Percentiles rank a stretch among this genome's conserved stretches.
Evolutionary conservation across 352 stramenopile species (phyloP).

Genomic region (Globisporangium canariense): DNA sequence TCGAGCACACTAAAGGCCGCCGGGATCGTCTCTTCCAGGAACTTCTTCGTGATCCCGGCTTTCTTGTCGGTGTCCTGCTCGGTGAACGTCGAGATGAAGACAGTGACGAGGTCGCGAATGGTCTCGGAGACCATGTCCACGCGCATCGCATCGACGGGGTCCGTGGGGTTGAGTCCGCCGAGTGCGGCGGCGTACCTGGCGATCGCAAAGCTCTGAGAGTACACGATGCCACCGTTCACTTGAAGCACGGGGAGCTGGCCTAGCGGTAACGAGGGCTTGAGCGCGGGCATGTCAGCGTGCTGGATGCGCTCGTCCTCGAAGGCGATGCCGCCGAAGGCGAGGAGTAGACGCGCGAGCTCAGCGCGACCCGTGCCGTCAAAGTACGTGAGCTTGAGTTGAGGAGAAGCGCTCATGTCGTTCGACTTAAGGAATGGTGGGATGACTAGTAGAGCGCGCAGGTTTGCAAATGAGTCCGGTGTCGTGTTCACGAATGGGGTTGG

Average conservation of each 20-base stretch:
- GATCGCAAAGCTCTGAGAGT: slow-evolving; percentile 61
- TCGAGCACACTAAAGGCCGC: slow-evolving; percentile 21
- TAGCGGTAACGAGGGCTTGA: slow-evolving; percentile 55
- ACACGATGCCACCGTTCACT: slow-evolving; percentile 36
- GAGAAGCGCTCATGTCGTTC: background rate
- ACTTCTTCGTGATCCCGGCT: slow-evolving; percentile 26
- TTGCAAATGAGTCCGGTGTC: background rate
- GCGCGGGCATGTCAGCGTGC: slow-evolving; percentile 32
- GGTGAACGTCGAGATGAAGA: slow-evolving; percentile 35
- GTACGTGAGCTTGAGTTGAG: slow-evolving; percentile 68
- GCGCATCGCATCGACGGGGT: slow-evolving; percentile 47
- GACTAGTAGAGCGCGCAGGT: background rate
- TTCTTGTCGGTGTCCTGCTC: slow-evolving; percentile 35
- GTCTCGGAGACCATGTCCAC: slow-evolving; percentile 54
- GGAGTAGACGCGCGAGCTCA: slow-evolving; percentile 58
- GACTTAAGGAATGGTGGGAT: background rate
- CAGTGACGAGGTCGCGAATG: slow-evolving; percentile 29
- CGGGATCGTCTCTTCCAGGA: slow-evolving; percentile 25
- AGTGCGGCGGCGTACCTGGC: slow-evolving; percentile 51
- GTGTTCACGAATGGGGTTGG: no score
- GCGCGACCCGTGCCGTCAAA: slow-evolving; percentile 47
- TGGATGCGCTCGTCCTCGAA: slow-evolving; percentile 66
- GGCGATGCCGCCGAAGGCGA: slow-evolving; percentile 46
- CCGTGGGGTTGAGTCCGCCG: slow-evolving; percentile 50
- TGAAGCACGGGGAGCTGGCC: slow-evolving; percentile 54